Percentiles rank a stretch among this genome's conserved stretches.
Conservation (phyloP, 78 protist genomes). For the Bigelowiella natans region DNA sequence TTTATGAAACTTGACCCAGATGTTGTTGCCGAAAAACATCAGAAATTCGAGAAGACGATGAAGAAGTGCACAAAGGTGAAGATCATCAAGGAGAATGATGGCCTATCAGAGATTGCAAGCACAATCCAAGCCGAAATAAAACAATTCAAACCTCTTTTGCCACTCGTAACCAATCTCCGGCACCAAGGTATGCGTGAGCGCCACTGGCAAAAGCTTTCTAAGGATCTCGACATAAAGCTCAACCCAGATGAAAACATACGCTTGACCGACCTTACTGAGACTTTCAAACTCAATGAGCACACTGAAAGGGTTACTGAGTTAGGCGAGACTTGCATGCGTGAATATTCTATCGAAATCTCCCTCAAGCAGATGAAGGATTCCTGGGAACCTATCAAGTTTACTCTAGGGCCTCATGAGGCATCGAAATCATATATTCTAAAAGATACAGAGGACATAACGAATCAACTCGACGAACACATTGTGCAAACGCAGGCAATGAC, state of each 20-base stretch:
- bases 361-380: slow-evolving; percentile 48
- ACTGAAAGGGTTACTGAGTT: not conserved
- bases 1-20: slow-evolving; percentile 38
- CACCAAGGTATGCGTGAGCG: slow-evolving; percentile 67
- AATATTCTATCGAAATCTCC: slow-evolving; percentile 56
- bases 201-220: slow-evolving; percentile 62
- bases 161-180: slow-evolving; percentile 66
- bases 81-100: not conserved
- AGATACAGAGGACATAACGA: slow-evolving; percentile 43
- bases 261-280: not conserved
- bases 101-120: not conserved
- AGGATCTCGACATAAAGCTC: slow-evolving; percentile 22
- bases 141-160: slow-evolving; percentile 46
- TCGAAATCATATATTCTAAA: slow-evolving; percentile 31
- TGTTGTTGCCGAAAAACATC: slow-evolving; percentile 17
- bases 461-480: slow-evolving; percentile 66
- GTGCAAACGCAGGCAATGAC: slow-evolving; percentile 60
- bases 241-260: slow-evolving; percentile 6
- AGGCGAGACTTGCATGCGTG: slow-evolving; percentile 52
- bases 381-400: slow-evolving; percentile 43
- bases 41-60: not conserved
- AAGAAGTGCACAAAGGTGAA: slow-evolving; percentile 14
- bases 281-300: not conserved
- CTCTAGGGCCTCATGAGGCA: slow-evolving; percentile 21
- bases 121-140: slow-evolving; percentile 33